These are phyloP conservation scores for Rhodamnia argentea DNA, from an alignment of 345 rosid genomes.

Conservation along the genomic window DNA sequence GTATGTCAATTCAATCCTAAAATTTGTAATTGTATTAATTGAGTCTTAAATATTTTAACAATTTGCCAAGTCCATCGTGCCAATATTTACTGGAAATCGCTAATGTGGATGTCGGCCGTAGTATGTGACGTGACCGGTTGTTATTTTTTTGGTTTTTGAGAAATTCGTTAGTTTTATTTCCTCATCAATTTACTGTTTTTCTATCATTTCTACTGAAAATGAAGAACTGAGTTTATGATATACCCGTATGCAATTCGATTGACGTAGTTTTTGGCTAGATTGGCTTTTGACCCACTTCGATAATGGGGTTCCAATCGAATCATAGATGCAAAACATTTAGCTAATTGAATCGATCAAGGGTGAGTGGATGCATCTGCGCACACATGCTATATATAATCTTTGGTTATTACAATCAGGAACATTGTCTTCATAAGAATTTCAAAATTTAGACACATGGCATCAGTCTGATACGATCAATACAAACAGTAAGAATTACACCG, in stretches of 20 bases:
- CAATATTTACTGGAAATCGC: not conserved
- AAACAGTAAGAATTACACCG: not conserved
- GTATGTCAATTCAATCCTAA: too few relatives aligned
- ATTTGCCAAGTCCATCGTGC: too few relatives aligned
- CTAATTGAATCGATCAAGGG: not conserved
- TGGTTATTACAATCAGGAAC: not conserved
- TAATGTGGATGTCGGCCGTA: not conserved
- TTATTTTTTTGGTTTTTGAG: not conserved
- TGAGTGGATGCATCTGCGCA: not conserved
- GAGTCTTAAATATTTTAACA: too few relatives aligned
- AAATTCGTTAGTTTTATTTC: not conserved
- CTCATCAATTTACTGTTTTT: not conserved
- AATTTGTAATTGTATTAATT: too few relatives aligned
- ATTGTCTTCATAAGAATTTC: not conserved
- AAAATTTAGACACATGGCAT: not conserved
- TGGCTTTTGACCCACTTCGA: not conserved
- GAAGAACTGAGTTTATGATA: not conserved
- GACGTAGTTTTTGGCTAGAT: not conserved
- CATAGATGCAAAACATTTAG: not conserved
- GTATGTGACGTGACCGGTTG: too few relatives aligned
- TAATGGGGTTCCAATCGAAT: not conserved
- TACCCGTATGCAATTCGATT: not conserved
- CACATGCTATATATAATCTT: not conserved
- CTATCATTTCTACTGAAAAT: not conserved
- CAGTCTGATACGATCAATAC: not conserved